Base-by-base conservation (phyloP, 2,329 filamentous ascomycete genomes). In the Cercospora sp. region DNA sequence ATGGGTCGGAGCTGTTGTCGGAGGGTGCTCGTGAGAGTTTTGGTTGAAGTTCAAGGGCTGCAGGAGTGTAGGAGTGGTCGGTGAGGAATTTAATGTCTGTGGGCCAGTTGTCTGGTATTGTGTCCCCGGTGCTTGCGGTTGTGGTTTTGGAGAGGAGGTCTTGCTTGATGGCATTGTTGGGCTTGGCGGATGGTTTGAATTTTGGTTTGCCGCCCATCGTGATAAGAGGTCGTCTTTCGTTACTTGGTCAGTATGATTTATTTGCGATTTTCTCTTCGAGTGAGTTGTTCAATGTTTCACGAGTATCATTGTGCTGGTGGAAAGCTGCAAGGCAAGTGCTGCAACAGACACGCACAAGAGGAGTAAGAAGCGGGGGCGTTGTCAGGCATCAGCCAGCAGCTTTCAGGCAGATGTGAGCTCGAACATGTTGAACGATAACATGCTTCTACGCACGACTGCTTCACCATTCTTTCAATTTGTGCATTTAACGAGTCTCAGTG, bases 81-180 rank as follows among this genome's bases (percentile, higher is more conserved):
- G 68, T 70, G 13, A 80, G 72, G 66, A 77, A 80, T 7, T 55
- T 61, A 40, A 79, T 69, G 9, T 75, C 68, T 45, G 69, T 49
- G 2, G 76, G 77, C 78, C 78, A 79, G 55, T 77, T 75, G 18
- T 71, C 67, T 32, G 75, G 76, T 10, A 66, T 32, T n/a, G 45
- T 9, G 21, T 28, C 1, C 3, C 13, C 12, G 49, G 24, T 16
- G 49, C 49, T 53, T 53, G 49, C 8, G 21, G 12, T 53, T 28
- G 49, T 7, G 43, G n/a, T 12, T 24, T 49, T 49, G 7, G 21
- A 53, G 16, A 26, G 21, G 12, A 53, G 24, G 49, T 53, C 49
- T 53, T 28, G 49, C 24, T 53, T 53, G 49, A n/a, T 53, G 49
- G 24, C 28, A 13, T 28, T 53, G 49, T 9, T 53, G 49, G 49